Evolutionary conservation across 2,329 filamentous ascomycete genomes (phyloP).

Genomic region (Pseudogymnoascus sp.): DNA sequence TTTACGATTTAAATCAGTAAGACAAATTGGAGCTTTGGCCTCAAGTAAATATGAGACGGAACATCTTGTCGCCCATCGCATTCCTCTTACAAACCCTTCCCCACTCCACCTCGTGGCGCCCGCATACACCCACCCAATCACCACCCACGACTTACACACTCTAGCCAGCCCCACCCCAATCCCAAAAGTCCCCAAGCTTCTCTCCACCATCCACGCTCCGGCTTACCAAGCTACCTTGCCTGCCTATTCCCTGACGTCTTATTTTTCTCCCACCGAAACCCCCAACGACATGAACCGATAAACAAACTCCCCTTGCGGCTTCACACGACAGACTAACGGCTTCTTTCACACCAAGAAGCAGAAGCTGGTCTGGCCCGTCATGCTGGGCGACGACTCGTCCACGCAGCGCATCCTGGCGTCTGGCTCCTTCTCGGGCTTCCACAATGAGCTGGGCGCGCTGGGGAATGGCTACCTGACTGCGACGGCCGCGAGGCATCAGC

Average conservation of each 20-base stretch:
- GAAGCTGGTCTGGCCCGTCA: constrained; percentile 12
- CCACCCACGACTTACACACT: neutral
- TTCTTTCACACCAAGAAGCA: neutral
- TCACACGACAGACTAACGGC: neutral
- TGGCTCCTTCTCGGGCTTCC: constrained; percentile 55
- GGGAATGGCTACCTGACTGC: constrained; percentile 53
- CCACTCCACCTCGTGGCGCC: constrained; percentile 4
- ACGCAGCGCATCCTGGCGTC: constrained; percentile 34
- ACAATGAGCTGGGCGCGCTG: constrained; percentile 40
- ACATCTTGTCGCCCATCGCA: neutral
- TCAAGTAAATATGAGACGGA: neutral
- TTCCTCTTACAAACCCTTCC: constrained; percentile 2
- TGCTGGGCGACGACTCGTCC: constrained; percentile 13
- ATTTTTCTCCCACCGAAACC: neutral
- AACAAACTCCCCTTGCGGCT: neutral
- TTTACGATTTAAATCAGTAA: neutral
- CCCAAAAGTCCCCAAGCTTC: constrained; percentile 2
- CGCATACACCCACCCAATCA: neutral
- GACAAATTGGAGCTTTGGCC: neutral
- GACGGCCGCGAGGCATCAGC: constrained; percentile 41
- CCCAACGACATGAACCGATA: neutral
- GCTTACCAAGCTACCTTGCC: constrained; percentile 6
- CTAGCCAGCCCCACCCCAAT: neutral
- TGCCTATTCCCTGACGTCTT: constrained; percentile 5
- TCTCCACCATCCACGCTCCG: constrained; percentile 1